Base-by-base conservation (phyloP, 2,329 filamentous ascomycete species). In the Atkinsonella hypoxylon region DNA sequence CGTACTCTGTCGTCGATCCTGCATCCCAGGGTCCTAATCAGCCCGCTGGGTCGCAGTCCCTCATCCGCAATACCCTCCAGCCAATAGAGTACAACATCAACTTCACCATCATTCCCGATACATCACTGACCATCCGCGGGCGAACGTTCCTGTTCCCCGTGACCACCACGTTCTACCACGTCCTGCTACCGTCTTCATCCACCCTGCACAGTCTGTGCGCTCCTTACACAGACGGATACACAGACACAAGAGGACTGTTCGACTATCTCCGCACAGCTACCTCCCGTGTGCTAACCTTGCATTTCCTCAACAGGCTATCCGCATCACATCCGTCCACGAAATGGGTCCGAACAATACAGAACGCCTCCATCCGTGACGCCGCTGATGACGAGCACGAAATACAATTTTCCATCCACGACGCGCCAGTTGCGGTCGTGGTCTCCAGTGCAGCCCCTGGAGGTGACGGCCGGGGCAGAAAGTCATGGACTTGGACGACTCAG, bases 241-340 rank as follows among this genome's bases (percentile, higher is more conserved):
- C 71, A 0, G 67, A 68, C 54, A 61, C 73, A 15, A 54, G 58
- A 10, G 71, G 74, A 34, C 66, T 77, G 6, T 62, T 66, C 12
- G 68, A 70, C 54, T 78, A 78, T 59, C 56, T 79, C 9, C 62
- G 67, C 50, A 68, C 67, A 17, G 70, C 72, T 12, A 64, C 70
- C 8, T 58, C 66, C 22, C 72, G 69, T 43, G 64, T 65, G 41
- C 62, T 77, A 3, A 62, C 68, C 0, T 59, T 67, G 10, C 64
- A 65, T 49, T 61, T 64, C 45, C 58, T 70, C 31, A 54, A 58
- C 20, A 53, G 55, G 32, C 57, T 66, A 15, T 48, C 50, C 15
- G 38, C 38, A 1, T 48, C 42, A 7, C 41, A 39, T 20, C 32
- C 31, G 30, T 39, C 15, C n/a, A 15, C 50, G 18, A 51, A 55